Evolutionary conservation across 768 basidiomycete genomes (phyloP), one percentile per base, ranked within the genome.

Genomic region (Brasilioporus rufonigricans): DNA sequence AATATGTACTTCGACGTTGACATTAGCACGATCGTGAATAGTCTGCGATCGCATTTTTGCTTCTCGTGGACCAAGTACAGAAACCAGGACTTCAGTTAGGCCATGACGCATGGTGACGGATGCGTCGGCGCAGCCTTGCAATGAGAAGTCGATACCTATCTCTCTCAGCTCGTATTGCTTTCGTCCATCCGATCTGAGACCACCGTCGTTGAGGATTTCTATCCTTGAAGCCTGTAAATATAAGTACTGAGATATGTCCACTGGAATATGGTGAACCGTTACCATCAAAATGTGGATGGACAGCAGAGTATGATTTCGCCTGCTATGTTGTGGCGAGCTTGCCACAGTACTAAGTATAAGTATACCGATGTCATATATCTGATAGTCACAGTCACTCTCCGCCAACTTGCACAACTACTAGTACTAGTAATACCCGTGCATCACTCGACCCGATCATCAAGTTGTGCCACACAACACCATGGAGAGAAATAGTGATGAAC

Each of bases 31-130:
- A 73, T 98, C 93, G 63, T 95, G 91, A 31, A 89, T 76, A 4
- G 88, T 87, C 48, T 89, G 83, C 0, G 87, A 87, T 46, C 92
- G 80, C 71, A 85, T 77, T 67, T 85, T 89, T 2, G 91, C 87
- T 72, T 99, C 97, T 60, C 93, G 76, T 1, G 97, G 97, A 0
- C 97, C 97, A 70, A 91, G 91, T 1, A 98, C 92, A 48, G 89
- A 86, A 19, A 90, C 89, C 16, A 86, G 76, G 9, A 97, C 93
- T 55, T 90, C 84, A 0, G 97, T 98, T 31, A 98, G 80, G 2
- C 97, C 97, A 68, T 98, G 95, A 4, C 85, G 80, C 60, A 96
- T 81, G 12, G 79, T 77, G 1, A 92, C 90, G 23, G 88, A 88
- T 32, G 96, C 96, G 62, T 98, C 94, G 36, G 94, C 89, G 38